Conservation (phyloP, 2,329 filamentous ascomycete species). For the Talaromyces amestolkiae region DNA sequence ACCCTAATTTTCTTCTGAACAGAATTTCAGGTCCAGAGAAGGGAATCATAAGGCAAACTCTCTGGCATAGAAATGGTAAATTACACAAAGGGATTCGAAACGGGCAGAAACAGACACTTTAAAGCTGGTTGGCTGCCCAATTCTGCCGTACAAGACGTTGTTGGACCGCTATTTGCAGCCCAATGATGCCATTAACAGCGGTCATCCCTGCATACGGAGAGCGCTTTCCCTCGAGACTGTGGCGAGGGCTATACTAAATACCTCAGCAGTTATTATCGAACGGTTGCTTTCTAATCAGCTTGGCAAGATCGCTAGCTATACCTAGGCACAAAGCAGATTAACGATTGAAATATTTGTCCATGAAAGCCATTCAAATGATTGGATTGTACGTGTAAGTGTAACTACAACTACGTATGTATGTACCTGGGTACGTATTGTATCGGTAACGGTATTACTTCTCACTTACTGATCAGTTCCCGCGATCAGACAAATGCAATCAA, state of each 20-base stretch:
- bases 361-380: not conserved
- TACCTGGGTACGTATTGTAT: not conserved
- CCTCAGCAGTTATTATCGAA: not conserved
- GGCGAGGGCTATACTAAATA: not conserved
- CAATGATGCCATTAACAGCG: slow-evolving; percentile 18
- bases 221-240: not conserved
- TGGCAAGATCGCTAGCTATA: not conserved
- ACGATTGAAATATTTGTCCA: not conserved
- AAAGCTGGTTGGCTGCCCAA: slow-evolving; percentile 19
- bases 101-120: not conserved
- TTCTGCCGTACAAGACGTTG: slow-evolving; percentile 7
- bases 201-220: slow-evolving; percentile 16
- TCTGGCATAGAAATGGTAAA: not conserved
- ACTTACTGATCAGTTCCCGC: not conserved
- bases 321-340: not conserved
- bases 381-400: too few relatives aligned
- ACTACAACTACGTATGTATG: too few relatives aligned
- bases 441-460: not conserved
- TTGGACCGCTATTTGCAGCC: slow-evolving; percentile 20
- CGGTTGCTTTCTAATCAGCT: not conserved
- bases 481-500: not conserved
- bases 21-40: not conserved
- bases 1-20: not conserved
- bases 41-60: not conserved
- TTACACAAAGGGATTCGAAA: not conserved